Conservation (phyloP, 73 alveolate genomes). For the Paraurostyla sp. region DNA sequence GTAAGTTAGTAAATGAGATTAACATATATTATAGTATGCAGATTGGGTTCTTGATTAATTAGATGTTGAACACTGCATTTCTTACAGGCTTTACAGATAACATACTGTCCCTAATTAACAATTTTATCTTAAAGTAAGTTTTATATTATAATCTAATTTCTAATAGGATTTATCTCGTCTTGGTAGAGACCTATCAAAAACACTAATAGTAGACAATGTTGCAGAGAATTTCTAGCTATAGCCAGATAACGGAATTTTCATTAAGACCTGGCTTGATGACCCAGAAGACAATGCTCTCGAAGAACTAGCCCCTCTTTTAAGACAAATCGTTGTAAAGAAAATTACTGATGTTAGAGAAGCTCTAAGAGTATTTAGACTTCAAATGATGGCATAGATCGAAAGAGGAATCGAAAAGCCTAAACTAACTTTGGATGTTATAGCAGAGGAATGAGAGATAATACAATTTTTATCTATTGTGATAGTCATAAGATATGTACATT, state of each 20-base stretch:
- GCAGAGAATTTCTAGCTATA: constrained; percentile 85
- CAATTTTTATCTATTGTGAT: too few species aligned
- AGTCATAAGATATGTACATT: too few species aligned
- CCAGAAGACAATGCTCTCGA: constrained; percentile 84
- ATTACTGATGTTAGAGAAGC: constrained; percentile 89
- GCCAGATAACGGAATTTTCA: constrained; percentile 88
- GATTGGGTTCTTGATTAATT: constrained; percentile 77
- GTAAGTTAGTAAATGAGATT: not conserved
- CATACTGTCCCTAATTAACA: constrained; percentile 64
- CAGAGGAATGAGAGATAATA: too few species aligned
- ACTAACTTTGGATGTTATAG: constrained; percentile 27
- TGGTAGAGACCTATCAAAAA: constrained; percentile 85
- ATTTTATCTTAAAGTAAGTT: constrained; percentile 2
- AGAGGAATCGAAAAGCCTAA: constrained; percentile 81
- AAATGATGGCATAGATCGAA: constrained; percentile 80
- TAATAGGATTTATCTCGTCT: constrained; percentile 74
- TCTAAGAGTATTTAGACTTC: constrained; percentile 84
- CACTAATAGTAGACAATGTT: constrained; percentile 85
- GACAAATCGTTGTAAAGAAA: constrained; percentile 78
- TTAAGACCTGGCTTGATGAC: constrained; percentile 88
- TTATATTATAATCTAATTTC: not conserved
- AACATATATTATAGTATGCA: constrained; percentile 57
- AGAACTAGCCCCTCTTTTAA: constrained; percentile 83
- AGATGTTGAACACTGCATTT: constrained; percentile 48
- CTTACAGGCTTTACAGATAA: constrained; percentile 70